Base-by-base conservation (phyloP, 306 rosid genomes). In the Vigna trinervia region DNA sequence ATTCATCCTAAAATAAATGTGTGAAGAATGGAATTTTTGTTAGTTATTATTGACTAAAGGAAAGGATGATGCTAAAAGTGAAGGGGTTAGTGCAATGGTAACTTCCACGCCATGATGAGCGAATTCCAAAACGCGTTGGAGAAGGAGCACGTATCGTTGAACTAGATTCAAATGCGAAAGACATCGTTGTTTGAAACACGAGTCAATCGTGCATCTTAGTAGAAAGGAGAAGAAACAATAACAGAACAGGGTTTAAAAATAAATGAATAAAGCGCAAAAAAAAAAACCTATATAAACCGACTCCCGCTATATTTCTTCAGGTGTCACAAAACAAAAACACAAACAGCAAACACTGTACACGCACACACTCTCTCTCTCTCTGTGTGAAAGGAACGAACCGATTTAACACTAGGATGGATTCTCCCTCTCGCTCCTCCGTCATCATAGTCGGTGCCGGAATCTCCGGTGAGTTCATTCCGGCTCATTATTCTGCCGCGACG, bases 381-480 rank as follows among this genome's bases (percentile, higher is more conserved):
- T 61, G 7, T 61, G 13, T 60, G 41, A 36, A 36, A 8, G 8
- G 41, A 36, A 36, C 41, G 12, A 41, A 41, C 46, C 12, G 3
- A 41, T 41, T 41, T 41, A 12, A 36, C 20, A 1, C 73, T 8
- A 56, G 66, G 63, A 94, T 95, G 98, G 97, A 92, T 70, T 87
- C 92, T 26, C 78, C 85, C 15, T 77, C 85, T 79, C 91, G 87
- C 79, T 88, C 91, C 82, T 89, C 96, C 82, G 97, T 92, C 82
- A 87, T 95, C 86, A 53, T 95, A 73, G 45, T 95, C 85, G 98
- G 98, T 12, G 97, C 98, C 11, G 98, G 98, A 3, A 79, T 90
- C 78, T 95, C 98, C 76, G 97, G 98, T 95, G 73, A 79, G 82
- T 46, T 8, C 30, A 47, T 0, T 75, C 65, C 5, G 36, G 72